Percentiles rank a stretch among this genome's conserved stretches.
phyloP scores from a whole-genome alignment of 768 basidiomycete species.

The Lactifluus subvellereus region DNA sequence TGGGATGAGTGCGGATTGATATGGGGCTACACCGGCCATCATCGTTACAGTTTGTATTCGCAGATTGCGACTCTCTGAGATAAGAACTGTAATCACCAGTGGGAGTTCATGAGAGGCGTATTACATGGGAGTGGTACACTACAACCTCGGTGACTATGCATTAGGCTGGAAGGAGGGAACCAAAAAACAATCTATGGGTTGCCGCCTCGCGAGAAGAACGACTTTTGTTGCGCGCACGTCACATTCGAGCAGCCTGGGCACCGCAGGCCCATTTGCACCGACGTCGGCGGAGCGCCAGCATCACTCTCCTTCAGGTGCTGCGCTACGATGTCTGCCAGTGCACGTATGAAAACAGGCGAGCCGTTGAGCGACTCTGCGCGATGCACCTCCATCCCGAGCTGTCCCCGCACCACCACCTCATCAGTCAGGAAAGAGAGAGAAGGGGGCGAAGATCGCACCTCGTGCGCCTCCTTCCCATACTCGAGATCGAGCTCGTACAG shows the following conservation, averaged over 20 bases:
- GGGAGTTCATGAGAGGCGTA: background rate
- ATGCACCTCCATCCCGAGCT: conserved; percentile 89
- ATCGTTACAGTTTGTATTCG: background rate
- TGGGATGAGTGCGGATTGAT: background rate
- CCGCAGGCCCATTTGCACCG: conserved; percentile 75
- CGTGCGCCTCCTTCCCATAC: conserved; percentile 82
- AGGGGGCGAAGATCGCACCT: conserved; percentile 48
- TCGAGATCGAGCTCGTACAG: conserved; percentile 95
- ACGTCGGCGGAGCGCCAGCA: conserved; percentile 57
- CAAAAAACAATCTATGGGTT: conserved; percentile 21
- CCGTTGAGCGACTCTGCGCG: conserved; percentile 91
- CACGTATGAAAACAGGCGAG: conserved; percentile 92
- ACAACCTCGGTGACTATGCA: background rate
- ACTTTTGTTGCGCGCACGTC: conserved; percentile 82
- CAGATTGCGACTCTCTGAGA: no score
- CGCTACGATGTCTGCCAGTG: conserved; percentile 85
- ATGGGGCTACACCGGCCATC: background rate
- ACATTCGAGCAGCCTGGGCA: conserved; percentile 93
- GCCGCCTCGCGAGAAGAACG: conserved; percentile 82
- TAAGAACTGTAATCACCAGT: background rate
- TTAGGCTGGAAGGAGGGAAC: background rate
- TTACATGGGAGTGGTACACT: background rate
- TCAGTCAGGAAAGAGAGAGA: background rate
- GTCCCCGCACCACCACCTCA: background rate
- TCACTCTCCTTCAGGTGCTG: conserved; percentile 66